Conservation (phyloP, 805 yeast species). For the Yamadazyma phyllophila region DNA sequence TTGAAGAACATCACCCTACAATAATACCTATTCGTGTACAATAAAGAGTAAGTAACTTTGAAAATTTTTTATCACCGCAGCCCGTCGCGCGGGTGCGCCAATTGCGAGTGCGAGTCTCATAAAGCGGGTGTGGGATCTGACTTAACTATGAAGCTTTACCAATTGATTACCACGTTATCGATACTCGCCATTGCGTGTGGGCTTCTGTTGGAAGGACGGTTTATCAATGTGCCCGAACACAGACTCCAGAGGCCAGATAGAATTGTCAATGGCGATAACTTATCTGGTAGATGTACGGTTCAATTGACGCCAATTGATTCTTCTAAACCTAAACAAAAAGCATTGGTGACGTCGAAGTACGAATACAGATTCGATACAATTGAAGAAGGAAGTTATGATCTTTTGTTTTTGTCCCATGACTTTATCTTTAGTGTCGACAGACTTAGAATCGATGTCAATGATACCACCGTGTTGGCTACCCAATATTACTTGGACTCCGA, state of each 20-base stretch:
- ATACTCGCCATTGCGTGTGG: background rate
- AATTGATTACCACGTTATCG: background rate
- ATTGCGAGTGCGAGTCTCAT: background rate
- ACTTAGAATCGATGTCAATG: conserved; percentile 25
- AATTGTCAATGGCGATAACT: conserved; percentile 36
- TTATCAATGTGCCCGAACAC: conserved; percentile 24
- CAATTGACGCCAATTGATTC: conserved; percentile 12
- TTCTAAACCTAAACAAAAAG: background rate
- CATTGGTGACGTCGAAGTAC: conserved; percentile 25
- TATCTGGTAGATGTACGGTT: conserved; percentile 30
- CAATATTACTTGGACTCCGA: conserved; percentile 19
- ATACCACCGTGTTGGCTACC: conserved; percentile 21
- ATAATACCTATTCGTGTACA: conserved; percentile 47
- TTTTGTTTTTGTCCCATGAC: conserved; percentile 35
- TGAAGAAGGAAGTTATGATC: conserved; percentile 32
- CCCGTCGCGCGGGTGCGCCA: background rate
- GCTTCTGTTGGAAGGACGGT: conserved; percentile 18
- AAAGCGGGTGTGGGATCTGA: background rate
- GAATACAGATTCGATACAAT: conserved; percentile 24
- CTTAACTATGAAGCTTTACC: background rate
- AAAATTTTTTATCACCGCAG: conserved; percentile 5
- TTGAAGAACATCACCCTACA: conserved; percentile 41
- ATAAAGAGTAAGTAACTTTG: conserved; percentile 3
- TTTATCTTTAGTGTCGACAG: conserved; percentile 25
- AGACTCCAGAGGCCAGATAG: conserved; percentile 6